Conservation (phyloP, 2,329 filamentous ascomycete species). For the Hypoxylon sp. region DNA sequence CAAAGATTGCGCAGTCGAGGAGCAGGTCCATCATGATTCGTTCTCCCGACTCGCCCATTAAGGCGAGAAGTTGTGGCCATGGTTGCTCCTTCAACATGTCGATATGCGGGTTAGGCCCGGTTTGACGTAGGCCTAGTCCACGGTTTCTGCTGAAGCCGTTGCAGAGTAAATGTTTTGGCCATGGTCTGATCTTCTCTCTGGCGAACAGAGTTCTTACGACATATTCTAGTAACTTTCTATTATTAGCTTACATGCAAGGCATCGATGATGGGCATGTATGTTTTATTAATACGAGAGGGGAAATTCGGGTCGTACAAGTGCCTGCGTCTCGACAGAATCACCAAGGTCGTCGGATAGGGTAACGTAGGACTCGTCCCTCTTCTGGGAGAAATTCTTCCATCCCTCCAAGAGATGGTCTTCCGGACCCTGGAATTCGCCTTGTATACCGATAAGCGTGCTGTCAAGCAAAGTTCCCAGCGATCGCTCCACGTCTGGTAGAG, state of each 20-base stretch:
- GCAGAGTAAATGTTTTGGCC: constrained; percentile 82
- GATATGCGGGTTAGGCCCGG: constrained; percentile 79
- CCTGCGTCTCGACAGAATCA: constrained; percentile 68
- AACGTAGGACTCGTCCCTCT: constrained; percentile 70
- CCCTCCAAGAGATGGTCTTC: constrained; percentile 65
- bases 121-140: constrained; percentile 69
- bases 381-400: constrained; percentile 74
- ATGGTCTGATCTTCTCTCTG: constrained; percentile 63
- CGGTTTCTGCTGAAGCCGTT: constrained; percentile 79
- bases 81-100: constrained; percentile 75
- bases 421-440: constrained; percentile 53
- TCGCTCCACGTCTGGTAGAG: constrained; percentile 55
- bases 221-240: constrained; percentile 78
- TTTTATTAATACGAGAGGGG: constrained; percentile 24
- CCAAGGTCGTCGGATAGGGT: constrained; percentile 65
- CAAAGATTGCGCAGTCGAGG: constrained; percentile 83
- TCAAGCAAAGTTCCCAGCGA: constrained; percentile 75
- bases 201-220: constrained; percentile 84
- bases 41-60: constrained; percentile 83
- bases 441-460: constrained; percentile 74
- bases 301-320: constrained; percentile 68
- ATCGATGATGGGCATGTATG: constrained; percentile 18
- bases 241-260: constrained; percentile 30
- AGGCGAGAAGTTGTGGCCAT: constrained; percentile 81
- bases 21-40: constrained; percentile 83